A percentile compares a stretch with the other conserved stretches of the same genome.
Evolutionary conservation across 306 rosid genomes (phyloP).

Genomic region (Dryas alaskensis): DNA sequence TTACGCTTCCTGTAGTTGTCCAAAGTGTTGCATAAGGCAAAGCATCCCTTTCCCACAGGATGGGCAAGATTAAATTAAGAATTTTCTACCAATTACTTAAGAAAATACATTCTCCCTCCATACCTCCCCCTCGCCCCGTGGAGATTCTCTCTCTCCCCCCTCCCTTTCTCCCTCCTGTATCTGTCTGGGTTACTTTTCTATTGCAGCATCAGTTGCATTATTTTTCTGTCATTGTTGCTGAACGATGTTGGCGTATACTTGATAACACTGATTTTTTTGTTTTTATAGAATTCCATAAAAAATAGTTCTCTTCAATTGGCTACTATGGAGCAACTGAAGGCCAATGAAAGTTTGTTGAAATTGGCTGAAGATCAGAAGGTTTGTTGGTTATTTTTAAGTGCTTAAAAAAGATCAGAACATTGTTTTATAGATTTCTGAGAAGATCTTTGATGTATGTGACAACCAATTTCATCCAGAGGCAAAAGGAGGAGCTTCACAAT

Average conservation of each 20-base stretch:
- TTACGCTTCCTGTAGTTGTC: neutral
- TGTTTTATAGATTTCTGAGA: slow-evolving; percentile 29
- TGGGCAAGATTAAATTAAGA: neutral
- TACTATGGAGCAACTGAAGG: slow-evolving; percentile 71
- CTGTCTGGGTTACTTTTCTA: slow-evolving; percentile 10
- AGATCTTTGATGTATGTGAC: slow-evolving; percentile 31
- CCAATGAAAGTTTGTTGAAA: slow-evolving; percentile 71
- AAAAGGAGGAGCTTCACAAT: slow-evolving; percentile 74
- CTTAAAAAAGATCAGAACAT: slow-evolving; percentile 20
- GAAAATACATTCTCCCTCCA: too few relatives aligned
- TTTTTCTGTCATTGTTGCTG: slow-evolving; percentile 16
- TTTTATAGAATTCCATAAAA: slow-evolving; percentile 55
- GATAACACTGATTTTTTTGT: slow-evolving; percentile 25
- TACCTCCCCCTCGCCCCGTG: too few relatives aligned
- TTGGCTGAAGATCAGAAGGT: slow-evolving; percentile 97
- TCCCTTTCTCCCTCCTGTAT: neutral
- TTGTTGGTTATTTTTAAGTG: slow-evolving; percentile 32
- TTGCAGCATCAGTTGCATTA: slow-evolving; percentile 2
- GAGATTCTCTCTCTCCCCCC: neutral
- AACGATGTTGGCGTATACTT: slow-evolving; percentile 10
- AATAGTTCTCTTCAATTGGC: slow-evolving; percentile 85
- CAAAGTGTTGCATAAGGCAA: slow-evolving; percentile 1
- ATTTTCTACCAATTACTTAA: too few relatives aligned
- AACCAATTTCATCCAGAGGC: slow-evolving; percentile 60
- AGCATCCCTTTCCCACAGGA: neutral